A percentile compares a stretch with the other conserved stretches of the same genome.
Evolutionary conservation across 2,329 filamentous ascomycete species (phyloP).

Genomic region (Alternaria triticina): DNA sequence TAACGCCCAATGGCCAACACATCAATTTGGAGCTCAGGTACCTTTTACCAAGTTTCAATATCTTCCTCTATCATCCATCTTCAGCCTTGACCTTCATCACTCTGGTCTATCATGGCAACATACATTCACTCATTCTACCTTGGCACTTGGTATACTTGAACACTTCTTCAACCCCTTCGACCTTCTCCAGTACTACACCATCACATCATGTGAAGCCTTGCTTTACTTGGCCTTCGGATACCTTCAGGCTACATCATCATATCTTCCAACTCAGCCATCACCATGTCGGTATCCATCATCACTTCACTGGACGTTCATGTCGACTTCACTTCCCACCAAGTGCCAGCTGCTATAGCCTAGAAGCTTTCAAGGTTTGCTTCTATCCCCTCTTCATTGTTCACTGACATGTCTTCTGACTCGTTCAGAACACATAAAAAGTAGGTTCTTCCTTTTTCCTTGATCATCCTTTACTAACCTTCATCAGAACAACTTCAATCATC

Average conservation of each 20-base stretch:
- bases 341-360: not conserved
- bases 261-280: not conserved
- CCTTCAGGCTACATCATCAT: not conserved
- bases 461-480: not conserved
- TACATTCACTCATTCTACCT: conserved; percentile 10
- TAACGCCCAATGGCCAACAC: not conserved
- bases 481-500: not conserved
- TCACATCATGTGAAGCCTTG: not conserved
- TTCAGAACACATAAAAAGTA: not conserved
- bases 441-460: not conserved
- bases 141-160: conserved; percentile 12
- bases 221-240: not conserved
- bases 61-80: not conserved
- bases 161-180: not conserved
- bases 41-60: not conserved
- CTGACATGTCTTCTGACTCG: not conserved
- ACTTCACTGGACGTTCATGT: not conserved
- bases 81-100: not conserved
- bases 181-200: not conserved
- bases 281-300: not conserved
- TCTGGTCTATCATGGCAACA: conserved; percentile 8
- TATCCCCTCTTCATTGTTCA: not conserved
- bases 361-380: conserved; percentile 1
- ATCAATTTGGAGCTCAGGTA: not conserved
- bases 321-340: not conserved